Percentiles rank a stretch among this genome's conserved stretches.
Evolutionary conservation across 306 rosid species (phyloP).

Genomic region (Casuarina glauca): DNA sequence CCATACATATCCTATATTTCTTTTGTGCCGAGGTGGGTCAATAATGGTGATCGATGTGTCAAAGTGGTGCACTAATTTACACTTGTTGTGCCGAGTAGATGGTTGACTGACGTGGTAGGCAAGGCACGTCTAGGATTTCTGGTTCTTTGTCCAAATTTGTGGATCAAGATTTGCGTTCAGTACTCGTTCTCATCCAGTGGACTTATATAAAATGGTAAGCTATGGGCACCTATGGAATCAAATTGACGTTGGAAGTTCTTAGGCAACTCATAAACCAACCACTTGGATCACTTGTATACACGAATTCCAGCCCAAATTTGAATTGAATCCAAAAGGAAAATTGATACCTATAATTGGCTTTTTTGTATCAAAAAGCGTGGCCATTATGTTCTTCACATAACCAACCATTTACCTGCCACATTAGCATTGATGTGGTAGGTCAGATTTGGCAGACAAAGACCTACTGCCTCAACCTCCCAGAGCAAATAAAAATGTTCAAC

Average conservation of each 20-base stretch:
- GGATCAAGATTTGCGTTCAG: neutral
- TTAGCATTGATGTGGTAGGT: too few species aligned
- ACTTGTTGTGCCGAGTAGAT: slow-evolving; percentile 21
- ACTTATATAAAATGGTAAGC: neutral
- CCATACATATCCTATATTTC: neutral
- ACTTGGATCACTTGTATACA: neutral
- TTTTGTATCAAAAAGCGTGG: too few species aligned
- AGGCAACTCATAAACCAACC: neutral
- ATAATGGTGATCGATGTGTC: slow-evolving; percentile 37
- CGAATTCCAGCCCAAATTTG: too few species aligned
- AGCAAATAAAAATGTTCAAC: too few species aligned
- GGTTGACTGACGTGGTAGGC: slow-evolving; percentile 14
- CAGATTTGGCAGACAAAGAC: too few species aligned
- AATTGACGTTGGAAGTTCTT: neutral
- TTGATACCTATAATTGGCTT: too few species aligned
- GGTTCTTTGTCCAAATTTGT: neutral
- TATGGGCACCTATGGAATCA: neutral
- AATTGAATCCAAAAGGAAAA: too few species aligned
- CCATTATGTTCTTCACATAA: too few species aligned
- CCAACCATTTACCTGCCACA: too few species aligned
- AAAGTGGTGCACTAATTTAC: slow-evolving; percentile 32
- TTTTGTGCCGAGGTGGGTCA: slow-evolving; percentile 30
- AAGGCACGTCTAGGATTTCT: neutral
- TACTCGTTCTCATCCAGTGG: neutral
- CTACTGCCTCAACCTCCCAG: too few species aligned